phyloP scores from a whole-genome alignment of 2,329 filamentous ascomycete species.

The Monosporascus sp. region DNA sequence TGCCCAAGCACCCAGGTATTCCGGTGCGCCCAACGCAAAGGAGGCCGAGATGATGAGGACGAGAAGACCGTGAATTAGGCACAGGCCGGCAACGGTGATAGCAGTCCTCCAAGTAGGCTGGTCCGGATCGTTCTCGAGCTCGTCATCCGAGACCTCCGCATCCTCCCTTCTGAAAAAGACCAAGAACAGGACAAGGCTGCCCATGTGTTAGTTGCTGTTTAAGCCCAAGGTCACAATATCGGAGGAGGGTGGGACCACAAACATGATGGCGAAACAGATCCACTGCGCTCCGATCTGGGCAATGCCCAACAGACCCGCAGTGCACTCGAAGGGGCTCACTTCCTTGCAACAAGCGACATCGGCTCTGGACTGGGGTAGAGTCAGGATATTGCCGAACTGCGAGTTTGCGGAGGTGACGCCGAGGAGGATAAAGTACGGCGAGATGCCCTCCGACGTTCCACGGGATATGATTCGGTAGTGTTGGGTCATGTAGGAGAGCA shows the following conservation, averaged over 20 bases:
- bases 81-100: conserved; percentile 65
- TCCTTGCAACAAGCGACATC: conserved; percentile 84
- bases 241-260: conserved; percentile 28
- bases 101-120: conserved; percentile 73
- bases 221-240: conserved; percentile 9
- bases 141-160: conserved; percentile 43
- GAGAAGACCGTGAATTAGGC: conserved; percentile 69
- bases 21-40: conserved; percentile 58
- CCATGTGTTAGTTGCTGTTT: conserved; percentile 5
- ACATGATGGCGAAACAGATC: conserved; percentile 91
- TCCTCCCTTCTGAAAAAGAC: conserved; percentile 78
- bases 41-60: conserved; percentile 64
- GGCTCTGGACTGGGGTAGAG: conserved; percentile 73
- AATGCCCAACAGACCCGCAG: conserved; percentile 80
- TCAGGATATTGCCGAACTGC: conserved; percentile 87
- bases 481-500: conserved; percentile 91
- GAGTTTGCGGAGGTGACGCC: conserved; percentile 85
- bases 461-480: conserved; percentile 85
- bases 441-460: conserved; percentile 87
- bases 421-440: conserved; percentile 91
- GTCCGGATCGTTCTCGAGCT: conserved; percentile 36
- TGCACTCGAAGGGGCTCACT: conserved; percentile 76
- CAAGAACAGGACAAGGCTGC: conserved; percentile 84
- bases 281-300: conserved; percentile 89
- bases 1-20: conserved; percentile 70